Evolutionary conservation across 768 basidiomycete genomes (phyloP).

Genomic region (Glaciozyma antarctica): DNA sequence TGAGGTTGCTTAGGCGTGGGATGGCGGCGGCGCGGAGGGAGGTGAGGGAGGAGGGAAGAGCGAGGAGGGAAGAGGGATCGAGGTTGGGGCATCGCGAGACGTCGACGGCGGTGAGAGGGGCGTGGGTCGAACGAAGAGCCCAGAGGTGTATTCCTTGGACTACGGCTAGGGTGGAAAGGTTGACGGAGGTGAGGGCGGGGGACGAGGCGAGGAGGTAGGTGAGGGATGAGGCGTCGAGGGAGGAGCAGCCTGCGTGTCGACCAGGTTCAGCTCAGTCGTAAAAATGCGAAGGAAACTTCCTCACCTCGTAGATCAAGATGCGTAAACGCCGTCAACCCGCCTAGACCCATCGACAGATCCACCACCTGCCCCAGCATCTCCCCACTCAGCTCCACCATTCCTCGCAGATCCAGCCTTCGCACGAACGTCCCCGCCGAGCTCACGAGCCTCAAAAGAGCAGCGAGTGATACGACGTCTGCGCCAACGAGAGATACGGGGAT

Average conservation of each 20-base stretch:
- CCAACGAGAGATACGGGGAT: conserved; percentile 54
- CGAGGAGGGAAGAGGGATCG: not conserved
- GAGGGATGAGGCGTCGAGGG: conserved; percentile 57
- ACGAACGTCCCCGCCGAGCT: conserved; percentile 57
- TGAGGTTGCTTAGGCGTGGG: not conserved
- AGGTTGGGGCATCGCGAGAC: not conserved
- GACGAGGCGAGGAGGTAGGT: conserved; percentile 54
- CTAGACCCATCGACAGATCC: too few species aligned
- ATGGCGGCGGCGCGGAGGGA: not conserved
- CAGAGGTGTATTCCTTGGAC: conserved; percentile 44
- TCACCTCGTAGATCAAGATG: conserved; percentile 13
- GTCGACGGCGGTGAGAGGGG: not conserved
- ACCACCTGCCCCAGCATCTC: conserved; percentile 7
- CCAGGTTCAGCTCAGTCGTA: rapidly evolving
- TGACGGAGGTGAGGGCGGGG: conserved; percentile 45
- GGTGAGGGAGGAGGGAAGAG: too few species aligned
- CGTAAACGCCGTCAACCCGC: conserved; percentile 1
- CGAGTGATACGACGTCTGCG: conserved; percentile 47
- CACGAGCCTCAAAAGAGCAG: conserved; percentile 50
- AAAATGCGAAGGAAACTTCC: not conserved
- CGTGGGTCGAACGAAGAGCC: not conserved
- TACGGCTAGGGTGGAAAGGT: conserved; percentile 57
- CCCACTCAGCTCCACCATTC: conserved; percentile 34
- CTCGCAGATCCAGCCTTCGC: conserved; percentile 53
- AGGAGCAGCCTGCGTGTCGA: conserved; percentile 50